Percentiles rank a stretch among this genome's conserved stretches.
These are phyloP conservation scores for Tuber aestivum DNA, from an alignment of 495 filamentous ascomycete species.

Conservation along the genomic window DNA sequence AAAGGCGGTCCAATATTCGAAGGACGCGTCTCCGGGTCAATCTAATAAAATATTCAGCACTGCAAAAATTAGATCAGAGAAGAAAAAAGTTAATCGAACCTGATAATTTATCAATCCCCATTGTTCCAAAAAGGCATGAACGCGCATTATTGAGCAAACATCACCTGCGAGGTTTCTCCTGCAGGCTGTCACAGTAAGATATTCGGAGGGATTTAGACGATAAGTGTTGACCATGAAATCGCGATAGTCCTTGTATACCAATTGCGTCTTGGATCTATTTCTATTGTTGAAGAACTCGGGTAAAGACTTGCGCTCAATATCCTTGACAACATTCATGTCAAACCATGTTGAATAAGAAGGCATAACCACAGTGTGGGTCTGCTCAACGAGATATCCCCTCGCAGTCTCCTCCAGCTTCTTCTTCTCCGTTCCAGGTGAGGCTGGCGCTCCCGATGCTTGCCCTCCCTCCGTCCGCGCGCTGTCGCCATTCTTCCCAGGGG, in stretches of 20 bases:
- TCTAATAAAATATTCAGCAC: slow-evolving; percentile 50
- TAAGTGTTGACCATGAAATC: slow-evolving; percentile 99
- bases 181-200: slow-evolving; percentile 96
- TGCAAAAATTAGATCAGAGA: neutral
- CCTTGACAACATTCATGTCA: slow-evolving; percentile 87
- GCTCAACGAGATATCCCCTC: slow-evolving; percentile 80
- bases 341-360: slow-evolving; percentile 98
- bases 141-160: slow-evolving; percentile 97
- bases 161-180: slow-evolving; percentile 91
- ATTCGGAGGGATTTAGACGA: slow-evolving; percentile 87
- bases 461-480: slow-evolving; percentile 18
- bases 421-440: slow-evolving; percentile 49
- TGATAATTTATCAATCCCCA: slow-evolving; percentile 99
- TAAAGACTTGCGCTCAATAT: slow-evolving; percentile 81
- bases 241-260: slow-evolving; percentile 97
- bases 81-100: slow-evolving; percentile 48
- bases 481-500: slow-evolving; percentile 32
- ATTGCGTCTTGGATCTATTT: slow-evolving; percentile 93
- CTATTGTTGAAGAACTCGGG: slow-evolving; percentile 97
- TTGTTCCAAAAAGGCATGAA: slow-evolving; percentile 97
- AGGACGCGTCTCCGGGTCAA: slow-evolving; percentile 88
- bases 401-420: slow-evolving; percentile 77
- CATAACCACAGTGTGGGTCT: slow-evolving; percentile 89
- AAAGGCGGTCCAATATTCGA: slow-evolving; percentile 95
- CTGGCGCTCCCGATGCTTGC: slow-evolving; percentile 20